Evolutionary conservation across 2,329 filamentous ascomycete species (phyloP), one percentile per base, ranked within the genome.

Genomic region (Kalmusia sp.): DNA sequence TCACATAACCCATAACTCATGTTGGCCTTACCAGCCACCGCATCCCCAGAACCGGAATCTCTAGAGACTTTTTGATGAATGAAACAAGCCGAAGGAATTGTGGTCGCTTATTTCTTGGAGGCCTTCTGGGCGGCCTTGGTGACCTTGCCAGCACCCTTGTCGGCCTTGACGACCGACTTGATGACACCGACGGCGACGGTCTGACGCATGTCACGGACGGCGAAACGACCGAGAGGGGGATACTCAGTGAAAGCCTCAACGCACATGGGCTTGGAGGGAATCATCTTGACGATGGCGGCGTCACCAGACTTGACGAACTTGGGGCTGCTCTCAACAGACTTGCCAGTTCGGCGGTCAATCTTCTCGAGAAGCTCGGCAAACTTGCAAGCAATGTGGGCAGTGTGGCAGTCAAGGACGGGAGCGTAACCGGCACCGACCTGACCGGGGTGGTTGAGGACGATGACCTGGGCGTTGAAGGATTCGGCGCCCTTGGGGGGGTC

Each of bases 271-370:
- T 99, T 99, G 86, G 93, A 97, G 80, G 95, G 95, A 87, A 97
- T 79, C 95, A 99, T 98, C 92, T 97, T 98, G 86, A 99, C 95
- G 84, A 99, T 99, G 82, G 93, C 93, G 71, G 95, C 93, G 82
- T 99, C 95, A 90, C 95, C 95, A 76, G 93, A 97, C 92, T 99
- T 99, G 91, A 99, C 93, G 89, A 97, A 98, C 90, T 99, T 99
- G 84, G 95, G 95, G 77, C 77, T 79, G 80, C 84, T 77, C 84
- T 99, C 95, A 77, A 91, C 87, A 69, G 93, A 91, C 89, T 99
- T 99, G 81, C 95, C 95, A 79, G 95, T 97, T 92, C 95, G 95
- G 84, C 95, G 93, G 82, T 99, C 95, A 77, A 99, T 99, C 93
- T 99, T 99, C 91, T 98, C 92, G 69, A 93, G 86, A 77, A 99